Evolutionary conservation across 2,329 filamentous ascomycete genomes (phyloP).

Genomic region (Ophiostoma australiae): DNA sequence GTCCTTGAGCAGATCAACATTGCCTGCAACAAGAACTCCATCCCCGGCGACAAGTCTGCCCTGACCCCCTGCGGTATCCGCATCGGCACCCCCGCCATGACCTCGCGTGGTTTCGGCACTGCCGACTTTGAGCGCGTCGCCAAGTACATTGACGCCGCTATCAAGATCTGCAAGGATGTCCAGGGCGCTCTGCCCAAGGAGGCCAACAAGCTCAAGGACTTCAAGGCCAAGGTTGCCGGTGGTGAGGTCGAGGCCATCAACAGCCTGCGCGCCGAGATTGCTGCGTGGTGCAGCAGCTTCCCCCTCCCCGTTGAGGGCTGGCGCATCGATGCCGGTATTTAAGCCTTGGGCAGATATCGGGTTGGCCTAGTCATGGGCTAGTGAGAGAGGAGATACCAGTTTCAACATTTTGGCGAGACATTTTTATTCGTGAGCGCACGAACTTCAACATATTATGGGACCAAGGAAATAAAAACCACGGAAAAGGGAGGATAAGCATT

Average conservation of each 20-base stretch:
- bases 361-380: neutral
- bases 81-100: constrained; percentile 97
- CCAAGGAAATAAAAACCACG: constrained; percentile 12
- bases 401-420: constrained; percentile 16
- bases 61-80: constrained; percentile 91
- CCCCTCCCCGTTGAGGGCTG: constrained; percentile 81
- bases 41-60: constrained; percentile 95
- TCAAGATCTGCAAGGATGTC: constrained; percentile 85
- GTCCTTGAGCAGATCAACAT: constrained; percentile 98
- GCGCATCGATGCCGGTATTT: constrained; percentile 38
- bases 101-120: constrained; percentile 85
- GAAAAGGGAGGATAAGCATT: constrained; percentile 4
- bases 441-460: constrained; percentile 16
- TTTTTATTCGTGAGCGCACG: neutral
- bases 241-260: constrained; percentile 79
- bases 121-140: constrained; percentile 90
- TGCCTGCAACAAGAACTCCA: constrained; percentile 99
- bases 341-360: neutral
- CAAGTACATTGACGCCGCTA: constrained; percentile 78
- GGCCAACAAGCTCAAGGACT: constrained; percentile 99
- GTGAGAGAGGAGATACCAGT: constrained; percentile 12
- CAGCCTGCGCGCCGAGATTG: constrained; percentile 81
- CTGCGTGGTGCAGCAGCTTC: constrained; percentile 81
- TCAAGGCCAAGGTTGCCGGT: constrained; percentile 83
- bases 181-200: constrained; percentile 85